Base-by-base conservation (phyloP, 495 filamentous ascomycete species). In the Aspergillus ostianus region DNA sequence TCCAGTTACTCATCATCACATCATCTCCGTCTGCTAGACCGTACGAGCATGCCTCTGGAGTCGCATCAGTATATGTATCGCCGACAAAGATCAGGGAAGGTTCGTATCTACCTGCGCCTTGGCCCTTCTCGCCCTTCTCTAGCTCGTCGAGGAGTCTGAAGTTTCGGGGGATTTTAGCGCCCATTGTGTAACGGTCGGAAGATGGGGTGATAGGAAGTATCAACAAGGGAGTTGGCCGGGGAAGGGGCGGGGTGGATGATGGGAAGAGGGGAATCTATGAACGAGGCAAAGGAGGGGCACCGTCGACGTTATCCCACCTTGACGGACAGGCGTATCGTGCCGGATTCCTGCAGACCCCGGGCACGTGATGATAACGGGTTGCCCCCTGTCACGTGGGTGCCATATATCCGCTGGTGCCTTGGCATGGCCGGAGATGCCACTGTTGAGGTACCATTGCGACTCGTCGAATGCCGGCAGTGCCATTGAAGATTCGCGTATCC, bases 1-100 rank as follows among this genome's bases (percentile, higher is more conserved):
- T 96, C 94, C 94, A 98, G 83, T 97, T 91, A 60, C 90, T 91
- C 93, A 98, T 96, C 76, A 93, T 85, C 67, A 97, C 84, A 67
- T 98, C 94, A 68, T 97, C 93, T 26, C 91, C 90, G 75, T 98
- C 91, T 55, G 90, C 90, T 47, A 98, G 86, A 67, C 94, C 94
- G 64, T 97, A 98, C 4, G 94, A 98, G 81, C 92, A 97, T 55
- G 93, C 92, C 79, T 97, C 94, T 97, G 67, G 61, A 10, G 19
- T 10, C 3, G 47, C 8, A 49, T 49, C 18, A 20, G 13, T 12
- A 6, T 8, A 45, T 51, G 15, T 23, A 36, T 30, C 26, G 20
- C 54, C 8, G 49, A 21, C 17, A 13, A 23, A 47, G 44, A 61
- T 13, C 2, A 17, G 21, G 45, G 20, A 21, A 30, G 23, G 47